Base-by-base conservation (phyloP, 345 rosid species). In the Rubroshorea leprosula region DNA sequence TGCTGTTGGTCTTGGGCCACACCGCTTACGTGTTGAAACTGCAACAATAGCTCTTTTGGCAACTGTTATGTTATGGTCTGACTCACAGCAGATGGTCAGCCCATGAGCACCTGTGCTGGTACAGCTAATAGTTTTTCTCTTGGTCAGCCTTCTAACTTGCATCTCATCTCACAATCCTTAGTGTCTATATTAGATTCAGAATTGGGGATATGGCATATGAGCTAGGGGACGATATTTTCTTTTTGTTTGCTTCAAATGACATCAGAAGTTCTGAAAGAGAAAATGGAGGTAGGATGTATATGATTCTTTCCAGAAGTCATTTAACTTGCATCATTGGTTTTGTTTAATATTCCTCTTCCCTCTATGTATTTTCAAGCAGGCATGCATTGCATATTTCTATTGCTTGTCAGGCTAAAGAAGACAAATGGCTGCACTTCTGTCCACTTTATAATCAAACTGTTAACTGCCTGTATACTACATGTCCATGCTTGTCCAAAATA, bases 11-110 rank as follows among this genome's bases (percentile, higher is more conserved):
- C 96, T 84, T 1, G 96, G 87, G 21, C 87, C 87, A 19, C 90
- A 83, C 62, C 80, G 93, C 14, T 71, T 89, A 53, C 83, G 95
- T 57, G 94, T 89, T 55, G 98, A 92, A 84, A 89, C 98, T 22
- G 97, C 97, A 46, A 82, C 95, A 57, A 66, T 86, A 57, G 87
- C 91, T 54, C 85, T 89, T 70, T 58, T 89, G 54, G 84, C 93
- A 38, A 82, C 87, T 26, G 70, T 89, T 55, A 88, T 85, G 83
- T 64, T 86, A 74, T 92, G 91, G 93, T 86, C 96, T 1, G 87
- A 86, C 57, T 69, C 87, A 58, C 81, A 68, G 65, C 72, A 78
- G 56, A 18, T 52, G 27, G 19, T 55, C 51, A 49, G 27, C n/a
- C 45, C 57, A 55, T 70, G 35, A 52, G 54, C 38, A 51, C 41